A percentile compares a stretch with the other conserved stretches of the same genome.
Evolutionary conservation across 1,284 basidiomycete species (phyloP).

Genomic region (Mixia osmundae): DNA sequence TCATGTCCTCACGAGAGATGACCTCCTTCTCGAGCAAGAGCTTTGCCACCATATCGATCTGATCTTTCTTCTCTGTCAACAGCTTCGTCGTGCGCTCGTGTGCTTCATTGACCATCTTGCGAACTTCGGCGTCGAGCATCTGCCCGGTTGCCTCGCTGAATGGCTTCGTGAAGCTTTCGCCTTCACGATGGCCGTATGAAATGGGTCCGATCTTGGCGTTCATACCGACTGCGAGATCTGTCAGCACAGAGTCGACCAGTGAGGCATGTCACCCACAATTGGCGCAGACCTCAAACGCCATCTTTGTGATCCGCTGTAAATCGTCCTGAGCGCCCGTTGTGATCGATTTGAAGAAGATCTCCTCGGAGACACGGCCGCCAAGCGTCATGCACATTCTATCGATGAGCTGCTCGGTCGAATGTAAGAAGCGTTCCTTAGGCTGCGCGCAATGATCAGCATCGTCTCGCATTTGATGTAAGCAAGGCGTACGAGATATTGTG

Average conservation of each 20-base stretch:
- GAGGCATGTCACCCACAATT: constrained; percentile 17
- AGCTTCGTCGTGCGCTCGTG: constrained; percentile 66
- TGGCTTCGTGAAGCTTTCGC: constrained; percentile 82
- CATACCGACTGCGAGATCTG: constrained; percentile 64
- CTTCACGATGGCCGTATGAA: constrained; percentile 68
- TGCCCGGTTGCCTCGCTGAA: constrained; percentile 94
- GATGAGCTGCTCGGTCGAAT: constrained; percentile 78
- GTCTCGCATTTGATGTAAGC: neutral
- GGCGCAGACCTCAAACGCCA: constrained; percentile 68
- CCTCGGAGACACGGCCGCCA: constrained; percentile 93
- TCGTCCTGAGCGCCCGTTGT: constrained; percentile 72
- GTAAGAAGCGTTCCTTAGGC: constrained; percentile 84
- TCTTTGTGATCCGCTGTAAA: constrained; percentile 30
- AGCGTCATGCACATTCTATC: constrained; percentile 98
- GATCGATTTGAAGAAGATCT: constrained; percentile 91
- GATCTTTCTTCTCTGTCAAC: constrained; percentile 53
- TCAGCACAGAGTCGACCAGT: constrained; percentile 22
- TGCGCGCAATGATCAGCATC: constrained; percentile 23
- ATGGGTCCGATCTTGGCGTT: constrained; percentile 82
- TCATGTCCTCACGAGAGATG: constrained; percentile 78
- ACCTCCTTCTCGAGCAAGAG: constrained; percentile 81
- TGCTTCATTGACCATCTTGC: constrained; percentile 80
- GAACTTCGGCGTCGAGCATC: constrained; percentile 65
- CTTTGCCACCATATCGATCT: constrained; percentile 86
- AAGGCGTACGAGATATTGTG: constrained; percentile 28